Evolutionary conservation across 139 green algal species (phyloP).

Genomic region (Astrephomene gubernaculifera): DNA sequence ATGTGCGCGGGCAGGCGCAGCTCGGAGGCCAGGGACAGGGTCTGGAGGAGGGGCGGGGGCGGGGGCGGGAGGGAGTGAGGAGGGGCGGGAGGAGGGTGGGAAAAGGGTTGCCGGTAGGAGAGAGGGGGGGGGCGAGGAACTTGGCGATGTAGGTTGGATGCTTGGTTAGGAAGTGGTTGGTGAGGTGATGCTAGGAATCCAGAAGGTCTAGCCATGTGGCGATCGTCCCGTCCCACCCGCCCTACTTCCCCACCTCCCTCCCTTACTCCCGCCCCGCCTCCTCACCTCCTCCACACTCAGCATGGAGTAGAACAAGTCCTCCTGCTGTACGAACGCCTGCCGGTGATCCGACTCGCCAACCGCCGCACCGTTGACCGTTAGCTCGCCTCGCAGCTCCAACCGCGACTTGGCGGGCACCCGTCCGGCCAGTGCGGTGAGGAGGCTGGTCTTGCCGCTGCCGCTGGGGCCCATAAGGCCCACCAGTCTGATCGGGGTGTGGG

Average conservation of each 20-base stretch:
- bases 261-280: neutral
- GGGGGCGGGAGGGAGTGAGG: too few relatives aligned
- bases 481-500: too few relatives aligned
- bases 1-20: conserved; percentile 71
- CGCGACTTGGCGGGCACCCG: conserved; percentile 61
- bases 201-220: too few relatives aligned
- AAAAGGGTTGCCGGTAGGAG: neutral
- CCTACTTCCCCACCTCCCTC: neutral
- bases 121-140: neutral
- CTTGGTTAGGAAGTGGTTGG: too few relatives aligned
- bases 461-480: conserved; percentile 58
- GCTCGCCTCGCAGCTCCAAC: neutral
- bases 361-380: conserved; percentile 44
- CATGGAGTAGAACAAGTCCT: conserved; percentile 94
- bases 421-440: conserved; percentile 83
- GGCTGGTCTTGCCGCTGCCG: conserved; percentile 83
- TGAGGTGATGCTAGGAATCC: too few relatives aligned
- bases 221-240: too few relatives aligned
- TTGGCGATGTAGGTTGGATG: too few relatives aligned
- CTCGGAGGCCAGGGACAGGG: conserved; percentile 81
- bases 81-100: neutral
- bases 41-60: conserved; percentile 52
- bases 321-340: conserved; percentile 91
- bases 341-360: neutral
- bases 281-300: conserved; percentile 73